Base-by-base conservation (phyloP, 2,329 filamentous ascomycete species). In the Alternaria viburni region DNA sequence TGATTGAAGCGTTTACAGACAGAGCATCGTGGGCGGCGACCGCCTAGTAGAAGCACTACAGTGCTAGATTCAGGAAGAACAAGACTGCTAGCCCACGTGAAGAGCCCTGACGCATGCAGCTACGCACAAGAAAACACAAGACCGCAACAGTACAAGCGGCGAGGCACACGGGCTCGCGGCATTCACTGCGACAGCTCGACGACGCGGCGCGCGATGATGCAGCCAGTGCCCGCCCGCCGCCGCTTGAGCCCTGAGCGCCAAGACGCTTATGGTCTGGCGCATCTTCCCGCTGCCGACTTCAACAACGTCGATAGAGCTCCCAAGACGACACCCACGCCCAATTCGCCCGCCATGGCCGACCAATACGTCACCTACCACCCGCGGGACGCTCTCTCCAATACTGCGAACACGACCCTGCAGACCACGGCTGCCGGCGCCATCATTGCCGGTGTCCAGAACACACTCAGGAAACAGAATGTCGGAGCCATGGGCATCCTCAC, bases 391-490 rank as follows among this genome's bases (percentile, higher is more conserved):
- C 81, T 97, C 73, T 86, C 86, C 69, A 85, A 86, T 67, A 87
- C 90, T 54, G 82, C 90, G 77, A 89, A 88, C 78, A 88, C 89
- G 65, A 87, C 86, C 44, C 75, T 89, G 68, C 81, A 93, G 73
- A 89, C 90, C 65, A 89, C 89, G 75, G 83, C 84, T 63, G 87
- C 87, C 64, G 93, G 93, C 73, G 83, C 91, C 77, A 86, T 93
- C 80, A 79, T 91, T 64, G 91, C 93, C 54, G 90, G 91, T 59
- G 86, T 97, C 69, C 92, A 94, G 84, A 98, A 97, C 84, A 93
- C 93, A 62, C 87, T 97, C 72, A 86, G 90, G 59, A 93, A 89
- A 84, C 86, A 88, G 79, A 97, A 97, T 81, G 85, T 96, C 69
- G 93, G 93, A 73, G 87, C 90, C 66, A 88, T 90, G 84, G 91